Evolutionary conservation across 768 basidiomycete species (phyloP).

Genomic region (Cystofilobasidium bisporidii): DNA sequence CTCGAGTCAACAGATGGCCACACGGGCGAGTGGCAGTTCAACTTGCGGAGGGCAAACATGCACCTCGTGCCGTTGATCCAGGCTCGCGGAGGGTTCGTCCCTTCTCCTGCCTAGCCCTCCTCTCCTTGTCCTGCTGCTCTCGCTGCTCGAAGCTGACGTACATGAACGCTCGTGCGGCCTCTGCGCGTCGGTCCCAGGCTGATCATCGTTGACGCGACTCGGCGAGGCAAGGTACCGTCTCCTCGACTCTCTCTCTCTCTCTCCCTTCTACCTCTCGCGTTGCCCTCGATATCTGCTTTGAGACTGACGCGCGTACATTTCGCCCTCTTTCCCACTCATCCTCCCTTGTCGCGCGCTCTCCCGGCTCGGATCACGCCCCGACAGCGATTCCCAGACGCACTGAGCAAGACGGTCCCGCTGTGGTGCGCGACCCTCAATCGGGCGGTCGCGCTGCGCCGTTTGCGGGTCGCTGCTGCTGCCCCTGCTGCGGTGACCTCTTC

Average conservation of each 20-base stretch:
- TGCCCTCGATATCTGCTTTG: neutral
- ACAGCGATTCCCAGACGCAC: conserved; percentile 74
- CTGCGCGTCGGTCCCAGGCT: conserved; percentile 47
- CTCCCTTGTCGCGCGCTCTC: too few relatives aligned
- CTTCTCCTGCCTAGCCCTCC: neutral
- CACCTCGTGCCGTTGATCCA: conserved; percentile 57
- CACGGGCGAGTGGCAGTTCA: conserved; percentile 66
- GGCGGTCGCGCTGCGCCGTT: conserved; percentile 4
- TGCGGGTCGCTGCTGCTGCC: conserved; percentile 56
- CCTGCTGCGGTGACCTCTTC: neutral
- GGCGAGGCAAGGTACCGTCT: conserved; percentile 60
- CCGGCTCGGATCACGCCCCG: neutral
- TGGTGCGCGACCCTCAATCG: conserved; percentile 50
- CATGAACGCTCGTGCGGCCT: too few relatives aligned
- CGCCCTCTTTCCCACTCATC: neutral
- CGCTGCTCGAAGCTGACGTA: neutral
- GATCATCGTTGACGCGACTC: conserved; percentile 81
- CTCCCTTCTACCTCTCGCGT: too few relatives aligned
- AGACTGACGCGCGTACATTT: neutral
- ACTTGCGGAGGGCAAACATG: conserved; percentile 70
- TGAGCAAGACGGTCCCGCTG: conserved; percentile 85
- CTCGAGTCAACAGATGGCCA: conserved; percentile 49
- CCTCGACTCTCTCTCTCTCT: neutral
- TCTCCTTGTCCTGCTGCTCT: too few relatives aligned
- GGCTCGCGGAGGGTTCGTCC: conserved; percentile 53